Evolutionary conservation across 495 filamentous ascomycete species (phyloP).

Genomic region (Penicillium macrosclerotiorum): DNA sequence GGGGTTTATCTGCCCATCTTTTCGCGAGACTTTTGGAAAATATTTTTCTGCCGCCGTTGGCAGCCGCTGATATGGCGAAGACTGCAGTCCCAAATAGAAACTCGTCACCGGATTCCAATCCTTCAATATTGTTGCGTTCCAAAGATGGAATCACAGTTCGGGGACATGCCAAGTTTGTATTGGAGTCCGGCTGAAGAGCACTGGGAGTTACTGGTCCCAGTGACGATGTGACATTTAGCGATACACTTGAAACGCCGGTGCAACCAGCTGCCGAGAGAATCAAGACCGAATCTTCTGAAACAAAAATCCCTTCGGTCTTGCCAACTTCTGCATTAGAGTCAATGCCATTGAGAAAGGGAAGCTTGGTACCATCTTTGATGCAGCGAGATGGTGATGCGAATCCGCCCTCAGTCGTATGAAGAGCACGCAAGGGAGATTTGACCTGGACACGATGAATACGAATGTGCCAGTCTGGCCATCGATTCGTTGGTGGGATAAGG

Average conservation of each 20-base stretch:
- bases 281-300: background rate
- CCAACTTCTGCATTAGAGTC: slow-evolving; percentile 1
- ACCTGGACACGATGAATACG: slow-evolving; percentile 9
- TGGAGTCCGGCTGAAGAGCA: slow-evolving; percentile 10
- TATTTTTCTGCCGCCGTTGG: background rate
- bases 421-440: slow-evolving; percentile 1
- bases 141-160: slow-evolving; percentile 9
- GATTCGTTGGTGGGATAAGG: slow-evolving; percentile 10
- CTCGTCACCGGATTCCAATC: slow-evolving; percentile 2
- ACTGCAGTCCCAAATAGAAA: slow-evolving; percentile 1
- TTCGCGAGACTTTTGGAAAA: slow-evolving; percentile 1
- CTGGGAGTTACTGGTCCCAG: background rate
- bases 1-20: slow-evolving; percentile 7
- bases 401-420: slow-evolving; percentile 18
- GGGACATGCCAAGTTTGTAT: slow-evolving; percentile 8
- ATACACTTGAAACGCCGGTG: background rate
- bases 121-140: background rate
- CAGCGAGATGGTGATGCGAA: slow-evolving; percentile 11
- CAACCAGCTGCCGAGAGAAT: slow-evolving; percentile 4
- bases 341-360: background rate
- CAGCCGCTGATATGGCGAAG: slow-evolving; percentile 7
- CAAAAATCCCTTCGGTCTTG: no score
- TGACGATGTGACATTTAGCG: background rate
- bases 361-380: slow-evolving; percentile 1
- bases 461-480: slow-evolving; percentile 18